Evolutionary conservation across 805 yeast genomes (phyloP), one percentile per base, ranked within the genome.

Genomic region (Kuraishia cidri): DNA sequence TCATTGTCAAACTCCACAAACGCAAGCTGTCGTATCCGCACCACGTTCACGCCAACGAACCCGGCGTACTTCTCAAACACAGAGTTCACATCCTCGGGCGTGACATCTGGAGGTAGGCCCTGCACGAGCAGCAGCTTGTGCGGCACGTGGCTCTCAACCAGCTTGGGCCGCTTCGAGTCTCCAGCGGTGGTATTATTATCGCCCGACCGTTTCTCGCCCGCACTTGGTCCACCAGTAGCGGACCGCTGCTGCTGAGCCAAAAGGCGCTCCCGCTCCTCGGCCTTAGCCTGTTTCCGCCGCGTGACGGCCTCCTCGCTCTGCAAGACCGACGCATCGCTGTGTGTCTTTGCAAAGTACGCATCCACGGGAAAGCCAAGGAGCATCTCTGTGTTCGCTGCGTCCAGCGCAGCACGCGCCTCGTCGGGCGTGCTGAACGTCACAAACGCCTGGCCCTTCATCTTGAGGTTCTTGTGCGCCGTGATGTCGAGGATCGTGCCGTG

Each of bases 361-460:
- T 56, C 61, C 44, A 79, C 56, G 0, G 66, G 66, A 33, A 68
- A 68, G 14, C 64, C 72, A 41, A 65, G 64, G 9, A 80, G 34
- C 14, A 54, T 54, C 20, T 44, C 38, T 10, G 65, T 62, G 30
- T 72, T 58, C 24, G 69, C 42, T 12, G 47, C 53, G n/a, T 58
- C 56, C 3, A 68, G 46, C 0, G 80, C 81, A 26, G 47, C 44
- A 3, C 48, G 36, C 1, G 87, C 76, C 4, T 58, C 52, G 3
- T 59, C 58, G 1, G 45, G 44, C 13, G 51, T 46, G 3, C 56
- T 62, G 33, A 76, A 72, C 0, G 83, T 72, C 5, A 85, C 64
- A 50, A 83, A 85, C 1, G 94, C 95, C 52, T 85, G 95, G 2
- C 95, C 95, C 36, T 79, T 67, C 69, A 79, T 64, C 39, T 63